Conservation (phyloP, 1,284 basidiomycete species). For the Ustilago loliicola region DNA sequence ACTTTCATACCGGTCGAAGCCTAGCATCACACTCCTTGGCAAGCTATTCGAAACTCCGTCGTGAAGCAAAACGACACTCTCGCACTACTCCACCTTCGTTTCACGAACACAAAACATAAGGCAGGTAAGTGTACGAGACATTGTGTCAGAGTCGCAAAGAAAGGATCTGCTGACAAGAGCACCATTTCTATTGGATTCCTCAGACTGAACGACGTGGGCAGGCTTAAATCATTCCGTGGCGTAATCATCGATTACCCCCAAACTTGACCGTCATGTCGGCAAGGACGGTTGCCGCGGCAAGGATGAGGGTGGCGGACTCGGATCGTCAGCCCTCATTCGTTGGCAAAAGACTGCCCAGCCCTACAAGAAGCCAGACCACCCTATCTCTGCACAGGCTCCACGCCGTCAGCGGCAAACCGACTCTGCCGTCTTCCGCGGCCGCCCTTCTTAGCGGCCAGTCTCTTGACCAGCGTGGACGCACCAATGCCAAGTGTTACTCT, state of each 20-base stretch:
- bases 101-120: too few species aligned
- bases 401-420: background rate
- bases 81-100: too few species aligned
- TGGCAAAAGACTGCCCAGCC: constrained; percentile 8
- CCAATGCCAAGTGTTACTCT: background rate
- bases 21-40: too few species aligned
- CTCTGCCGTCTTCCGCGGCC: background rate
- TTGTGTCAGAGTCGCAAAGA: background rate
- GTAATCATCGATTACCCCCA: too few species aligned
- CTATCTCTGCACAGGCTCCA: background rate
- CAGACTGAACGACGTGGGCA: too few species aligned
- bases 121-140: background rate
- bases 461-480: background rate
- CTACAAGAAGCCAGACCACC: background rate
- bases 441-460: background rate
- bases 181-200: too few species aligned
- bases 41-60: too few species aligned
- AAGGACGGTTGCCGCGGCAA: constrained; percentile 26
- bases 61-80: too few species aligned
- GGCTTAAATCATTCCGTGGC: too few species aligned
- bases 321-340: constrained; percentile 2
- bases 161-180: background rate
- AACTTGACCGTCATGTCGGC: constrained; percentile 38
- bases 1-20: too few species aligned
- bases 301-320: background rate